Evolutionary conservation across 116 monocot species (phyloP).

Genomic region (Cymodocea nodosa): DNA sequence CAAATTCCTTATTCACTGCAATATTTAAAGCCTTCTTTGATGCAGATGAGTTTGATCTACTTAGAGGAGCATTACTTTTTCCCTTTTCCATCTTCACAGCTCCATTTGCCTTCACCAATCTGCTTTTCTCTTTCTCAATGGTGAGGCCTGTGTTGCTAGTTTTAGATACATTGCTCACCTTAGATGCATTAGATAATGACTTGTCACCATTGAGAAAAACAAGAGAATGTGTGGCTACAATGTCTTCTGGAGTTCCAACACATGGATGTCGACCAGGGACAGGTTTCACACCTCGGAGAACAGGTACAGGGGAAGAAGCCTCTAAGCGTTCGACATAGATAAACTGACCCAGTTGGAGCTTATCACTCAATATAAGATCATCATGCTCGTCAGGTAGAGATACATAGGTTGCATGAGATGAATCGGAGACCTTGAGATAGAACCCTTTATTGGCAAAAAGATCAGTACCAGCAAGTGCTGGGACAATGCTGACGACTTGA

Average conservation of each 20-base stretch:
- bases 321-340: slow-evolving; percentile 69
- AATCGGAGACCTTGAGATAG: slow-evolving; percentile 93
- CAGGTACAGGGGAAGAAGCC: slow-evolving; percentile 73
- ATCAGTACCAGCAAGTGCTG: slow-evolving; percentile 71
- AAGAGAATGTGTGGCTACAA: slow-evolving; percentile 41
- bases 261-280: slow-evolving; percentile 82
- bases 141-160: not conserved
- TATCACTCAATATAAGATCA: slow-evolving; percentile 89
- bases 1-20: slow-evolving; percentile 17
- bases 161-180: slow-evolving; percentile 7
- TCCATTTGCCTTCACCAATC: slow-evolving; percentile 15
- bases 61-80: slow-evolving; percentile 30
- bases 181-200: slow-evolving; percentile 20
- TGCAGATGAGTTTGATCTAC: slow-evolving; percentile 38
- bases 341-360: slow-evolving; percentile 88
- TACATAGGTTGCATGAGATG: slow-evolving; percentile 92
- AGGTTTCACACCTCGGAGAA: slow-evolving; percentile 58
- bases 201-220: slow-evolving; percentile 31
- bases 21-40: slow-evolving; percentile 26
- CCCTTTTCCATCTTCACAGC: slow-evolving; percentile 17
- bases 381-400: slow-evolving; percentile 74
- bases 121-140: slow-evolving; percentile 36
- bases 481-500: slow-evolving; percentile 85
- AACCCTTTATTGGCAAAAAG: slow-evolving; percentile 82
- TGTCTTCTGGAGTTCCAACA: slow-evolving; percentile 78